Base-by-base conservation (phyloP, 2,329 filamentous ascomycete genomes). In the Pyrenophora graminea region DNA sequence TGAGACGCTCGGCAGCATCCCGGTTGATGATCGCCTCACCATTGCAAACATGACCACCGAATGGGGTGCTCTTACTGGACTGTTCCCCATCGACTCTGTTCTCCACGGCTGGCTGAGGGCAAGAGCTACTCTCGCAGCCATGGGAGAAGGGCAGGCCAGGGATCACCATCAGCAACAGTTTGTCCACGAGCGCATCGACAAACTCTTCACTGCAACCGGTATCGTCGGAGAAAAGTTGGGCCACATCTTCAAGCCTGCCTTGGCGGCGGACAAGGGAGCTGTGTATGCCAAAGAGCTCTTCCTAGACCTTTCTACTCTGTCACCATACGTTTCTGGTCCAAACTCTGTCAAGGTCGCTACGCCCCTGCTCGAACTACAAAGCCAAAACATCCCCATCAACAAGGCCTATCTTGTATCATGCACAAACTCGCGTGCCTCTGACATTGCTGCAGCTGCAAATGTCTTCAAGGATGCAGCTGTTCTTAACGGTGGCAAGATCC, bases 281-380 rank as follows among this genome's bases (percentile, higher is more conserved):
- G 79, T 78, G 5, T 97, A 97, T 61, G 88, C 91, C 47, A 97
- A 97, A 74, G 77, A 86, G 34, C 80, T 96, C 0, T 91, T 89
- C 70, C 78, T 97, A 6, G 85, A 96, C 69, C 82, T 97, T 0
- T 90, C 88, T 0, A 92, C 90, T 0, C 81, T 97, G 0, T 88
- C 90, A 0, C 92, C 92, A 0, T 92, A 89, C 49, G 86, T 97
- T 8, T 82, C 91, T 0, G 92, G 93, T 0, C 93, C 93, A 0
- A 96, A 97, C 75, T 92, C 89, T 0, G 91, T 96, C 66, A 97
- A 97, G 74, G 77, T 96, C 0, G 85, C 88, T 0, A 96, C 87
- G 0, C 90, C 93, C 0, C 74, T 97, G 1, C 76, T 79, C 4
- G 85, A 93, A 27, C 82, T 97, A 1, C 87, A 88, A 62, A 69